Percentiles rank a stretch among this genome's conserved stretches.
phyloP scores from a whole-genome alignment of 2,329 filamentous ascomycete genomes.

The Pseudonectria buxi region DNA sequence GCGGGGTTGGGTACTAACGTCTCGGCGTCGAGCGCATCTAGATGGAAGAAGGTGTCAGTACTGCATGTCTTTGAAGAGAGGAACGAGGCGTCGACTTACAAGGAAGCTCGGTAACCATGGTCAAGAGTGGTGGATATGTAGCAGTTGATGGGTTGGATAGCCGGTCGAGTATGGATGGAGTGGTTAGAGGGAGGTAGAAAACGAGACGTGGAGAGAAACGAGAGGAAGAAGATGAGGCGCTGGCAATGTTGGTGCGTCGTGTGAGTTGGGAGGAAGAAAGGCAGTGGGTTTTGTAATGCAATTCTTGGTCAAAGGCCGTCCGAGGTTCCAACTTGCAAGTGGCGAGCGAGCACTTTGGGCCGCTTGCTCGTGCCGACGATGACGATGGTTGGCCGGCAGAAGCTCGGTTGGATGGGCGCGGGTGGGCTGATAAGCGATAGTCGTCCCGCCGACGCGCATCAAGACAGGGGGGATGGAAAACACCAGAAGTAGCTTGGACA shows the following conservation, averaged over 20 bases:
- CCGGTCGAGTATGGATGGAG: conserved; percentile 1
- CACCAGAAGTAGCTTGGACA: not conserved
- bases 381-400: conserved; percentile 16
- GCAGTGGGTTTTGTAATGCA: no score
- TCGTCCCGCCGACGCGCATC: conserved; percentile 25
- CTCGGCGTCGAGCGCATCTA: conserved; percentile 96
- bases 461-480: not conserved
- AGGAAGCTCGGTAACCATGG: conserved; percentile 42
- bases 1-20: conserved; percentile 50
- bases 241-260: not conserved
- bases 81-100: conserved; percentile 30
- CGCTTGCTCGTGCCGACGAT: conserved; percentile 19
- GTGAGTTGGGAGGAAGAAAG: not conserved
- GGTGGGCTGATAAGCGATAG: conserved; percentile 17
- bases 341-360: conserved; percentile 4
- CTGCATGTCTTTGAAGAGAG: conserved; percentile 1
- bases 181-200: not conserved
- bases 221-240: not conserved
- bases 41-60: conserved; percentile 7
- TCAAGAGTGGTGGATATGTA: conserved; percentile 34
- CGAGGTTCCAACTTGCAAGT: not conserved
- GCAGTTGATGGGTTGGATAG: not conserved
- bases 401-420: conserved; percentile 9
- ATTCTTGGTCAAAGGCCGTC: not conserved
- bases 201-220: not conserved